A percentile compares a stretch with the other conserved stretches of the same genome.
Evolutionary conservation across 148 eudicot genomes (phyloP).

Genomic region (Chenopodium formosanum): DNA sequence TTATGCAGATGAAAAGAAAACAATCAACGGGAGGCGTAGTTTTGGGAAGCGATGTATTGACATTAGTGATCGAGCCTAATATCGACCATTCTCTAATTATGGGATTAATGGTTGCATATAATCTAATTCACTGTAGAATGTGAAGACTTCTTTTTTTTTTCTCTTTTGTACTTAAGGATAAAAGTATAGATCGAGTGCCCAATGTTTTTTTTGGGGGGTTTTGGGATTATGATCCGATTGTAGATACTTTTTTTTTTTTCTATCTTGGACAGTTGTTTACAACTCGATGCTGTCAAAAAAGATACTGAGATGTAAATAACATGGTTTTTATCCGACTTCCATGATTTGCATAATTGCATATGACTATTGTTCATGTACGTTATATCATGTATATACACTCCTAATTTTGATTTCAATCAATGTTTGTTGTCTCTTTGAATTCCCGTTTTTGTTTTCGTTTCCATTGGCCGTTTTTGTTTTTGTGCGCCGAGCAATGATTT

Average conservation of each 20-base stretch:
- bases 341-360: neutral
- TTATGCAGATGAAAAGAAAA: conserved; percentile 39
- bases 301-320: conserved; percentile 4
- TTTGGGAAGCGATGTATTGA: conserved; percentile 45
- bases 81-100: conserved; percentile 39
- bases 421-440: too few species aligned
- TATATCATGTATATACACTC: too few species aligned
- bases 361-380: neutral
- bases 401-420: too few species aligned
- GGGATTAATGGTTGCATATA: conserved; percentile 37
- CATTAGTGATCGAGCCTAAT: conserved; percentile 36
- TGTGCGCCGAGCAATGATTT: too few species aligned
- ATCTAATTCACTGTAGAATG: conserved; percentile 37
- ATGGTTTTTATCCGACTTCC: neutral
- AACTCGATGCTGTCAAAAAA: conserved; percentile 1
- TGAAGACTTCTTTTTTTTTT: conserved; percentile 7
- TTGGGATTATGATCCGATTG: conserved; percentile 23
- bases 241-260: conserved; percentile 8
- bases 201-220: neutral
- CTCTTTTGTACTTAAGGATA: neutral
- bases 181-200: neutral
- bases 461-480: too few species aligned
- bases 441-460: too few species aligned
- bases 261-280: neutral
- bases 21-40: conserved; percentile 38